phyloP scores from a whole-genome alignment of 2,329 filamentous ascomycete genomes.

The Ophiostoma quercus region DNA sequence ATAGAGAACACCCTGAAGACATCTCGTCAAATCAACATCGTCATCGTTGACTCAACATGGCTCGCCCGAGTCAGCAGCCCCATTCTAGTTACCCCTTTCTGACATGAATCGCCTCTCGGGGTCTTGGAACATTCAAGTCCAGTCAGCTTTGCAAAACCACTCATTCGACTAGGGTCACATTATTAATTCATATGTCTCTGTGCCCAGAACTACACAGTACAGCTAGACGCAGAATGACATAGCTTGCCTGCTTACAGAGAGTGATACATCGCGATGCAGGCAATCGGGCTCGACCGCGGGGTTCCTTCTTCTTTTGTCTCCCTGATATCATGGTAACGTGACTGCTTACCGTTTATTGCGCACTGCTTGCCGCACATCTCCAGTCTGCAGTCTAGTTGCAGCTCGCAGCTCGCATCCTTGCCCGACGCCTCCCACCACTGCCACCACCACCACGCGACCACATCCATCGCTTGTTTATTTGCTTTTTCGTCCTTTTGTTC shows the following conservation, averaged over 20 bases:
- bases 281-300: not conserved
- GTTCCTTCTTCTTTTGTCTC: too few species aligned
- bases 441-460: not conserved
- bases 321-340: not conserved
- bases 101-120: not conserved
- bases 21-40: too few species aligned
- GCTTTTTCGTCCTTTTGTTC: not conserved
- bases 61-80: not conserved
- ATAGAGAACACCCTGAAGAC: too few species aligned
- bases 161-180: too few species aligned
- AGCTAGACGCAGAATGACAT: too few species aligned
- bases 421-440: not conserved
- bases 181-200: too few species aligned
- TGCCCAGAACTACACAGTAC: too few species aligned
- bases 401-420: not conserved
- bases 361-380: not conserved
- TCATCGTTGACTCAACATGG: not conserved
- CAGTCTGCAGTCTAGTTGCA: not conserved
- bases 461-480: not conserved
- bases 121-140: not conserved
- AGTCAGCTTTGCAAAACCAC: not conserved
- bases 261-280: not conserved
- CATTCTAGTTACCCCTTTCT: not conserved
- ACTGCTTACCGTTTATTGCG: not conserved
- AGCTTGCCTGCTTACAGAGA: too few species aligned